Conservation (phyloP, 495 filamentous ascomycete genomes). For the Geopyxis carbonaria region DNA sequence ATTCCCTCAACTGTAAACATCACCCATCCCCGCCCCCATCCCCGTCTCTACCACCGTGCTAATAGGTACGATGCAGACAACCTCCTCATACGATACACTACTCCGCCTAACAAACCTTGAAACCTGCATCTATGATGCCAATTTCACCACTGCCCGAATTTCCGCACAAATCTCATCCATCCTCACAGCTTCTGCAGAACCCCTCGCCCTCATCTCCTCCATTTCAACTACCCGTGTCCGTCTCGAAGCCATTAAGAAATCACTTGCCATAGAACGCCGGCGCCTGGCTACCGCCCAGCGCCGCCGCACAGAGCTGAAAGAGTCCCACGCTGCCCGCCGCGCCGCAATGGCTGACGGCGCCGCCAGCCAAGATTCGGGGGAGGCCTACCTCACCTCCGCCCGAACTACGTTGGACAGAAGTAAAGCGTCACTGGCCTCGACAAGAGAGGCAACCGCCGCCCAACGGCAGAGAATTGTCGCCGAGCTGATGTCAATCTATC, state of each 20-base stretch:
- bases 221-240: constrained; percentile 7
- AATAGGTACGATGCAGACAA: constrained; percentile 33
- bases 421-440: constrained; percentile 42
- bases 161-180: constrained; percentile 61
- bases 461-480: constrained; percentile 77
- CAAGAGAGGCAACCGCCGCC: constrained; percentile 47
- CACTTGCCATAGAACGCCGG: constrained; percentile 43
- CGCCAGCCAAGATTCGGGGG: constrained; percentile 38
- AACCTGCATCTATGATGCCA: constrained; percentile 79
- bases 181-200: constrained; percentile 35
- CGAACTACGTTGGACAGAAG: constrained; percentile 35
- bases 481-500: constrained; percentile 61
- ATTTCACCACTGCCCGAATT: constrained; percentile 57
- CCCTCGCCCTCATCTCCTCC: neutral
- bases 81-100: constrained; percentile 77
- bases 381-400: constrained; percentile 33
- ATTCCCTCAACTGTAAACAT: too few species aligned
- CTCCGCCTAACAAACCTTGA: constrained; percentile 82
- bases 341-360: constrained; percentile 49
- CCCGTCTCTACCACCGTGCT: neutral
- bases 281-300: constrained; percentile 40
- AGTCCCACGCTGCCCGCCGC: constrained; percentile 46
- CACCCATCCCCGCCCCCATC: constrained; percentile 19
- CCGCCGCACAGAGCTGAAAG: constrained; percentile 41
- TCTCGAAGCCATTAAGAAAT: constrained; percentile 16